Conservation (phyloP, 225 moss, liverwort and hornwort genomes). For the Bryum argenteum region DNA sequence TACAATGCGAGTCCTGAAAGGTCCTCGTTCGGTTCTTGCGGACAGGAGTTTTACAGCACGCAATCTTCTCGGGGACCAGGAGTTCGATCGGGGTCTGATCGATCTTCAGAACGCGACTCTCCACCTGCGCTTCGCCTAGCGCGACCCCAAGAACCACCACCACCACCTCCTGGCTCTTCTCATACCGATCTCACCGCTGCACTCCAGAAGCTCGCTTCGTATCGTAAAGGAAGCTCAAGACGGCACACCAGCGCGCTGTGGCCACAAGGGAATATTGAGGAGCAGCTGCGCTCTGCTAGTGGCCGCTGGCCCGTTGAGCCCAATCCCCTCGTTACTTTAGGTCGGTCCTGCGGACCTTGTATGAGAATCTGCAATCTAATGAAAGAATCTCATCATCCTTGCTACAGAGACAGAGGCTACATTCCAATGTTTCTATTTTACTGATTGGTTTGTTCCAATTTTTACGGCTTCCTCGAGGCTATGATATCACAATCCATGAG, state of each 20-base stretch:
- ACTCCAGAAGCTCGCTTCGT: slow-evolving; percentile 55
- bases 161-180: slow-evolving; percentile 21
- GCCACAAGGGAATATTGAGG: slow-evolving; percentile 27
- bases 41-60: slow-evolving; percentile 7
- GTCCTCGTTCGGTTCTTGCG: slow-evolving; percentile 8
- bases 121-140: slow-evolving; percentile 26
- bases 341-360: slow-evolving; percentile 8
- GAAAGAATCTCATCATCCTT: not conserved
- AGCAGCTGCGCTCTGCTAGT: slow-evolving; percentile 32
- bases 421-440: not conserved
- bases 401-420: not conserved
- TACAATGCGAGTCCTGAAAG: slow-evolving; percentile 48
- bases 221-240: slow-evolving; percentile 36
- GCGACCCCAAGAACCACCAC: not conserved
- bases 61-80: slow-evolving; percentile 6
- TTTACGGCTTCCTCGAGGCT: not conserved
- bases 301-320: slow-evolving; percentile 29
- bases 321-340: slow-evolving; percentile 26
- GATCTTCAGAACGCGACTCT: slow-evolving; percentile 32
- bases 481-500: too few species aligned
- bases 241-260: slow-evolving; percentile 25
- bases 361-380: not conserved
- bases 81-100: slow-evolving; percentile 12
- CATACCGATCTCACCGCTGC: slow-evolving; percentile 39
- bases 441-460: not conserved